Conservation (phyloP, 805 yeast genomes). For the Danielia reshetovae region DNA sequence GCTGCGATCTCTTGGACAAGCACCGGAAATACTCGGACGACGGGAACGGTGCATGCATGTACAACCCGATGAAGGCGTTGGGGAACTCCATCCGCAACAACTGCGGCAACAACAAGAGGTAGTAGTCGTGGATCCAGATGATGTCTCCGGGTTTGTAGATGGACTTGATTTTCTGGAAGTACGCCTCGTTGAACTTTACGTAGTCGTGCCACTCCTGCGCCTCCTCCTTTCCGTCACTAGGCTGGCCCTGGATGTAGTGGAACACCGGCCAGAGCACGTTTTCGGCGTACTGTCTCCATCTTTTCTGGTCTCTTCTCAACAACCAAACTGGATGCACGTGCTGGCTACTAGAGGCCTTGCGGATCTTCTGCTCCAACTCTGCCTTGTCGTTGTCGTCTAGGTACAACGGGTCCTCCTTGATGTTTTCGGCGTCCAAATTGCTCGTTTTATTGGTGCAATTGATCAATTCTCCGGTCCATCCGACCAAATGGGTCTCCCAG, state of each 20-base stretch:
- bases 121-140: conserved; percentile 91
- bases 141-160: conserved; percentile 85
- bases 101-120: conserved; percentile 76
- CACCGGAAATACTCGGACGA: conserved; percentile 91
- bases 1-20: conserved; percentile 72
- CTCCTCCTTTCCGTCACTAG: conserved; percentile 66
- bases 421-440: conserved; percentile 23
- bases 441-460: conserved; percentile 22
- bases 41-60: conserved; percentile 90
- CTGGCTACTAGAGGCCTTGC: conserved; percentile 42
- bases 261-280: conserved; percentile 90
- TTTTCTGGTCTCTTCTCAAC: conserved; percentile 66
- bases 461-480: conserved; percentile 91
- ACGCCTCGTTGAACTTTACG: conserved; percentile 85
- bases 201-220: conserved; percentile 81
- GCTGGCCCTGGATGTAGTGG: conserved; percentile 83
- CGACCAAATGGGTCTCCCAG: conserved; percentile 87
- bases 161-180: conserved; percentile 69
- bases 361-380: conserved; percentile 45
- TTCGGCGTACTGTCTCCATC: conserved; percentile 91
- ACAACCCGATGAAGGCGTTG: conserved; percentile 71
- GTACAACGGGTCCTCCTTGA: conserved; percentile 56
- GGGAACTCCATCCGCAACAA: conserved; percentile 74
- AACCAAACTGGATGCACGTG: conserved; percentile 87
- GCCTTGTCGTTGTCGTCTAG: conserved; percentile 53